Conservation (phyloP, 192 early-diverging fungal genomes). For the Lobosporangium transversale region DNA sequence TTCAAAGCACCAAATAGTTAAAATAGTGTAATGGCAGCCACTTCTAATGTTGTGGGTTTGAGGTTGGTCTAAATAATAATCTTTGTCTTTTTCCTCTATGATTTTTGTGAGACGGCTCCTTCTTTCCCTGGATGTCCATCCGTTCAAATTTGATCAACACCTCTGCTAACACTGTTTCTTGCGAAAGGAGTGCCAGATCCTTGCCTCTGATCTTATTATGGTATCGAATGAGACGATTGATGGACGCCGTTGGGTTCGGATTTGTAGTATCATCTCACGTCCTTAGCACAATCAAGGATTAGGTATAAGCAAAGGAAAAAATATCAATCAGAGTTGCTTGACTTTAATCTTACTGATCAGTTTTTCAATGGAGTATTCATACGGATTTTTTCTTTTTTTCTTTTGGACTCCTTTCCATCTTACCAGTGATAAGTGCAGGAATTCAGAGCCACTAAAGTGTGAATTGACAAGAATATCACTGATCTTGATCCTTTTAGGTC, state of each 20-base stretch:
- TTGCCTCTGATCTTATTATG: constrained; percentile 63
- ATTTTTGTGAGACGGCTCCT: constrained; percentile 77
- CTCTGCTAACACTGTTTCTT: constrained; percentile 73
- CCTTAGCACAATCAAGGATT: too few species aligned
- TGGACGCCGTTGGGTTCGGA: constrained; percentile 82
- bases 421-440: constrained; percentile 87
- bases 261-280: constrained; percentile 91
- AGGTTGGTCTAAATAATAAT: too few species aligned
- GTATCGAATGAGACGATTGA: constrained; percentile 82
- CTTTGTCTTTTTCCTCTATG: too few species aligned
- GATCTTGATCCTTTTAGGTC: constrained; percentile 73
- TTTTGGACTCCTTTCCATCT: constrained; percentile 7
- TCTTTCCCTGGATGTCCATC: constrained; percentile 10
- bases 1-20: too few species aligned
- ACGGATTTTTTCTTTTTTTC: not conserved
- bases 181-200: constrained; percentile 63
- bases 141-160: constrained; percentile 80
- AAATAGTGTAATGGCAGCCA: too few species aligned
- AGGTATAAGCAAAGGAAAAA: not conserved
- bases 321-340: not conserved
- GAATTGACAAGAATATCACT: constrained; percentile 93
- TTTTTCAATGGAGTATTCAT: not conserved
- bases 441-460: constrained; percentile 74
- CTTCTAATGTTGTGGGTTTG: too few species aligned
- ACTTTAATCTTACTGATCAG: not conserved